Evolutionary conservation across 176 grass and related monocot species (phyloP).

Genomic region (Dendrocalamus sinicus): DNA sequence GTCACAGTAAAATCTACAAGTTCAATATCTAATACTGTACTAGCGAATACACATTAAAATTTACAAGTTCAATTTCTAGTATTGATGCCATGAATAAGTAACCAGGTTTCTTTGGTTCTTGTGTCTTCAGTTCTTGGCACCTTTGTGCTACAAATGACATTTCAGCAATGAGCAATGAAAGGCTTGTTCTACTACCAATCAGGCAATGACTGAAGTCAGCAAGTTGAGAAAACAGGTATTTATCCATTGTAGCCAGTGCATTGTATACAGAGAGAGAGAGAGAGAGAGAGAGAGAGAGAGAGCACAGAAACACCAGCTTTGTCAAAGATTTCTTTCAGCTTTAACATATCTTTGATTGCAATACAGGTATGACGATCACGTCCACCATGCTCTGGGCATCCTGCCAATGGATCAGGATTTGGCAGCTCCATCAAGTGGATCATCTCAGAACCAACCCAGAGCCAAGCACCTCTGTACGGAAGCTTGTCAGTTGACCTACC

Average conservation of each 20-base stretch:
- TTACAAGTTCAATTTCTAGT: background rate
- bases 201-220: background rate
- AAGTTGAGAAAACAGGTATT: slow-evolving; percentile 5
- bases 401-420: slow-evolving; percentile 88
- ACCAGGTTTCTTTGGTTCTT: slow-evolving; percentile 17
- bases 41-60: background rate
- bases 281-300: background rate
- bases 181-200: background rate
- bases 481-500: slow-evolving; percentile 86
- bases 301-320: slow-evolving; percentile 63
- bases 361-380: slow-evolving; percentile 93
- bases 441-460: slow-evolving; percentile 90
- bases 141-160: background rate
- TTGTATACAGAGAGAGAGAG: background rate
- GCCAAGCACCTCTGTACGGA: slow-evolving; percentile 93
- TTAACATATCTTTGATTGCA: slow-evolving; percentile 81
- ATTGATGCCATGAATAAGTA: background rate
- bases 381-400: slow-evolving; percentile 92
- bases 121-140: slow-evolving; percentile 3
- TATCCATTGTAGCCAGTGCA: background rate
- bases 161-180: background rate
- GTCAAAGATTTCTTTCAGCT: slow-evolving; percentile 90
- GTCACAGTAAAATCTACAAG: background rate
- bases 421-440: slow-evolving; percentile 90
- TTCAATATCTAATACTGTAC: background rate